These are phyloP conservation scores for Russula ochroleuca DNA, from an alignment of 768 basidiomycete species.

Conservation along the genomic window DNA sequence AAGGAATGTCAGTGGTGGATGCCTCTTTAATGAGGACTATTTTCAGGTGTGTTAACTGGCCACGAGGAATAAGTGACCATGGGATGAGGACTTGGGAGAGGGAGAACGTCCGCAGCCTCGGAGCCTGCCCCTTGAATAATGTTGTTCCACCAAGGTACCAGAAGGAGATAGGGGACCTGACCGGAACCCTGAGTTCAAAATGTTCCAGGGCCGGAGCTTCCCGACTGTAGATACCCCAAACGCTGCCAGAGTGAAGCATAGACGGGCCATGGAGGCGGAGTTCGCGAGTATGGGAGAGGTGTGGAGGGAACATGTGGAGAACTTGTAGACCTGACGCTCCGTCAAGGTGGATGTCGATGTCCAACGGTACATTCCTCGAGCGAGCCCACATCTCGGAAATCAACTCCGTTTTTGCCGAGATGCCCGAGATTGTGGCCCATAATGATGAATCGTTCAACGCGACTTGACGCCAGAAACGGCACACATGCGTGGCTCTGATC, in stretches of 20 bases:
- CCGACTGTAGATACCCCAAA: not conserved
- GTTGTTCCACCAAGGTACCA: too few relatives aligned
- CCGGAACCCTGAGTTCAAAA: not conserved
- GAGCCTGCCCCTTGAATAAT: not conserved
- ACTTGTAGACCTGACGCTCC: not conserved
- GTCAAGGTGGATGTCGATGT: not conserved
- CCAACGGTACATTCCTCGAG: not conserved
- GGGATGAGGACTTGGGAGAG: not conserved
- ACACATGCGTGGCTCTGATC: slow-evolving; percentile 17
- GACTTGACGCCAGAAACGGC: slow-evolving; percentile 20
- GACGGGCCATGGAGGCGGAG: slow-evolving; percentile 1
- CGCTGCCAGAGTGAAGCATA: not conserved
- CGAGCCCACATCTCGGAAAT: slow-evolving; percentile 9
- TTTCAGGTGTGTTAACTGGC: slow-evolving; percentile 11
- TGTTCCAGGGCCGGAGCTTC: slow-evolving; percentile 13
- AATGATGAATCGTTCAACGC: slow-evolving; percentile 14
- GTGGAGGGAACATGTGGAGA: not conserved
- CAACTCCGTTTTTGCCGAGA: not conserved
- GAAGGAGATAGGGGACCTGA: not conserved
- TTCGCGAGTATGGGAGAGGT: slow-evolving; percentile 12
- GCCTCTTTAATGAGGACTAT: not conserved
- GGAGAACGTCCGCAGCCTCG: slow-evolving; percentile 6
- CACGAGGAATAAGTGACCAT: slow-evolving; percentile 8
- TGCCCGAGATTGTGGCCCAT: slow-evolving; percentile 7
- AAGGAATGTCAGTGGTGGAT: not conserved